Percentiles rank a stretch among this genome's conserved stretches.
phyloP scores from a whole-genome alignment of 257 asterid species.

The Galeopsis tetrahit region DNA sequence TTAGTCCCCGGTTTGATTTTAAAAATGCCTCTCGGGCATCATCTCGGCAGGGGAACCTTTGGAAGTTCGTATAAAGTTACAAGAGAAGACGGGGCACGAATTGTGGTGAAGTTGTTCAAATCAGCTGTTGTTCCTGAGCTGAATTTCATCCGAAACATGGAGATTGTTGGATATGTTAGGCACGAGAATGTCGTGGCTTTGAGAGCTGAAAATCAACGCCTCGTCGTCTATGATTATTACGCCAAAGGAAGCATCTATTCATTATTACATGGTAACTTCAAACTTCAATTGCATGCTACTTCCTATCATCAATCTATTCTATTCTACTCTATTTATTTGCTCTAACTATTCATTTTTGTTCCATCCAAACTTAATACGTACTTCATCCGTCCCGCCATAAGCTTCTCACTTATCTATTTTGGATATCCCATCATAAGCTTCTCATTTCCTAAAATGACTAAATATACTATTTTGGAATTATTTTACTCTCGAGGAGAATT shows the following conservation, averaged over 20 bases:
- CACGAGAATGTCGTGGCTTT: constrained; percentile 32
- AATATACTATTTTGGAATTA: too few species aligned
- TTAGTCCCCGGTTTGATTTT: constrained; percentile 7
- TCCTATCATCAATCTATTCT: not conserved
- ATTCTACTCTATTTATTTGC: too few species aligned
- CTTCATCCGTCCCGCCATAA: too few species aligned
- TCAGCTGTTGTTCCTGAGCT: not conserved
- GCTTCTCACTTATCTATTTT: too few species aligned
- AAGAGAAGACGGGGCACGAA: not conserved
- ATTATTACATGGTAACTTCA: constrained; percentile 32
- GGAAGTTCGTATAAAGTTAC: not conserved
- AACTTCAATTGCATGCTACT: not conserved
- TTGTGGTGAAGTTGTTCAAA: not conserved
- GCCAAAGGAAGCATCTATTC: constrained; percentile 17
- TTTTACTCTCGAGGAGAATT: too few species aligned
- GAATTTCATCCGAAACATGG: constrained; percentile 3
- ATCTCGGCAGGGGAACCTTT: constrained; percentile 29
- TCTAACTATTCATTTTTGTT: too few species aligned
- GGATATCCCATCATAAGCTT: too few species aligned
- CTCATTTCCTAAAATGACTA: too few species aligned
- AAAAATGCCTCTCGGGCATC: constrained; percentile 8
- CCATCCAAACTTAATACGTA: too few species aligned
- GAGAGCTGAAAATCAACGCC: constrained; percentile 16
- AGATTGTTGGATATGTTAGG: constrained; percentile 1
- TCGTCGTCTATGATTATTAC: constrained; percentile 30